Base-by-base conservation (phyloP, 495 filamentous ascomycete species). In the Aspergillus bertholletiae region DNA sequence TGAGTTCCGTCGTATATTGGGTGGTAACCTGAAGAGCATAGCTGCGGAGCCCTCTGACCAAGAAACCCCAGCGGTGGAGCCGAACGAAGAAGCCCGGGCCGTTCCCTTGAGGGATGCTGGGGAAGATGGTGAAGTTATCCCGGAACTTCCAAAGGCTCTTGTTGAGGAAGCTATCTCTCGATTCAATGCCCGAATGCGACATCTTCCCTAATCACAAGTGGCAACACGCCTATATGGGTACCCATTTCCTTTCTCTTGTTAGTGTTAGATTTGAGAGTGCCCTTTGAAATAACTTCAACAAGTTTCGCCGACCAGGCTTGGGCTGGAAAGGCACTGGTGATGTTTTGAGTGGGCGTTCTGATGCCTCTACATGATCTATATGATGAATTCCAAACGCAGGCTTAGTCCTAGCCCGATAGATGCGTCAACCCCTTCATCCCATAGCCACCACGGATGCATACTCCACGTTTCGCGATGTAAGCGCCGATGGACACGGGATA, bases 131-230 rank as follows among this genome's bases (percentile, higher is more conserved):
- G 74, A 76, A 43, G 62, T 73, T 50, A 76, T 83, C 13, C 84
- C 84, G 5, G 71, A 77, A 28, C 54, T 87, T 13, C 79, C 77
- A 12, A 79, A 77, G 59, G 70, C 76, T 13, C 71, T 84, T 11
- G 69, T 87, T 20, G 80, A 85, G 34, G 68, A 75, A 37, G 83
- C 84, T 26, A 64, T 79, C 49, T 61, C 62, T 9, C 67, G 72
- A 21, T 37, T 75, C 18, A 70, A 72, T 47, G 64, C 63, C 30
- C 61, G 70, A 55, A 66, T 53, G 13, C 54, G 57, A 47, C 35
- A 51, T 26, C 9, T 35, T 2, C 15, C 35, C 34, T 51, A 18
- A 11, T 37, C 13, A 15, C 13, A 37, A 15, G 15, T 2, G 15
- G 2, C 34, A 15, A 15, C 13, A n/a, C n/a, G n/a, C n/a, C n/a